Evolutionary conservation across 257 asterid species (phyloP), one percentile per base, ranked within the genome.

Genomic region (Salvia hispanica): DNA sequence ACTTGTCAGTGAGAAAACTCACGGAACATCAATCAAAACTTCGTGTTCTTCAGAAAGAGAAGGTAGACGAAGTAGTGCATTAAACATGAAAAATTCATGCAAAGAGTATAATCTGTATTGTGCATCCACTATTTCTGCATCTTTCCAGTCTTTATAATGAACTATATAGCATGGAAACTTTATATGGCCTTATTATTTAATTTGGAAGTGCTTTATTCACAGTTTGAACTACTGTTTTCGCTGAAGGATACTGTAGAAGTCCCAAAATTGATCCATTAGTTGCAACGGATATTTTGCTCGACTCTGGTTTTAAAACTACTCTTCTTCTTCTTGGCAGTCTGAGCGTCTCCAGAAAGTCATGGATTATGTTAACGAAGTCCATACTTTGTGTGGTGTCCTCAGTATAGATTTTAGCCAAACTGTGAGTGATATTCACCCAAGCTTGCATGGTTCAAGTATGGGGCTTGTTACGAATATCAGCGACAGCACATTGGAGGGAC

Each of bases 291-390:
- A 37, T 54, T 56, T 71, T 39, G 36, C 67, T 70, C 40, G 67
- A n/a, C 37, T 25, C 31, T 7, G 34, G 69, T 54, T 73, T 36
- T 75, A 33, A 40, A 47, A 61, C 62, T 46, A 58, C 11, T 25
- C 6, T 72, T 16, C 34, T 51, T 64, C 68, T 25, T 33, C 77
- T 56, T 51, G 71, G 80, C 85, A 93, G 99, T 84, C 99, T 46
- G 88, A 88, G 76, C 92, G 97, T 15, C 79, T 91, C 72, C 85
- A 87, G 68, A 93, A 81, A 74, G 88, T 94, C 52, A 63, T 94
- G 83, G 90, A 83, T 72, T 80, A 61, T 63, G 97, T 91, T 56
- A 91, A 86, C 46, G 97, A 94, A 77, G 94, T 87, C 72, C 99
- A 94, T 78, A 80, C 87, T 25, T 84, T 94, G 75, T 82, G 95